Percentiles rank a stretch among this genome's conserved stretches.
These are phyloP conservation scores for Phytophthora cajani DNA, from an alignment of 352 stramenopile species.

Conservation along the genomic window DNA sequence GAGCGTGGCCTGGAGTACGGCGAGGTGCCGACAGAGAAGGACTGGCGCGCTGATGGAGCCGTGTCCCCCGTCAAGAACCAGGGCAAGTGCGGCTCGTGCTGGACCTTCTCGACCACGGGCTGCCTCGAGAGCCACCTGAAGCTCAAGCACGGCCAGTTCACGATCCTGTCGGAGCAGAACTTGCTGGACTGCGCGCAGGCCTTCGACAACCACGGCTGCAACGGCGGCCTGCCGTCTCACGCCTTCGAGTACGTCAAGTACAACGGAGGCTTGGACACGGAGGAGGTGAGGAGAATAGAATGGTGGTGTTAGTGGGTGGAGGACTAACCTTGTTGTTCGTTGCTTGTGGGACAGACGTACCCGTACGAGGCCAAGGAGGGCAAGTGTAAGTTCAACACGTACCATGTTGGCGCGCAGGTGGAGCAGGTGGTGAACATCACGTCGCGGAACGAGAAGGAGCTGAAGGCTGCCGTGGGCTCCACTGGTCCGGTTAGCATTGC, in stretches of 20 bases:
- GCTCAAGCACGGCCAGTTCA: conserved; percentile 92
- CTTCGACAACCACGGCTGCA: conserved; percentile 96
- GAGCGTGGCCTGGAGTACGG: conserved; percentile 30
- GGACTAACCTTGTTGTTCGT: conserved; percentile 1
- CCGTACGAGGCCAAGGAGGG: conserved; percentile 78
- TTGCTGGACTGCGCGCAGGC: conserved; percentile 96
- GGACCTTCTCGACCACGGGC: conserved; percentile 98
- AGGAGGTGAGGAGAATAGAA: conserved; percentile 46
- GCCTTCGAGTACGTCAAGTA: conserved; percentile 97
- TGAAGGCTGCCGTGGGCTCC: conserved; percentile 71
- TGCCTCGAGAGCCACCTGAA: conserved; percentile 97
- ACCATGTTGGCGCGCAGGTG: conserved; percentile 76
- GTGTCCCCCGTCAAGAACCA: conserved; percentile 99
- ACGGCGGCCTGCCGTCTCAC: conserved; percentile 97
- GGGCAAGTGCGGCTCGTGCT: conserved; percentile 98
- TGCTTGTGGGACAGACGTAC: conserved; percentile 49
- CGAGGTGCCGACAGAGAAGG: conserved; percentile 86
- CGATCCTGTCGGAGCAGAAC: conserved; percentile 97
- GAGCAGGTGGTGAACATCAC: conserved; percentile 88
- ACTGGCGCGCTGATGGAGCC: conserved; percentile 94
- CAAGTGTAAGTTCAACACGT: conserved; percentile 84
- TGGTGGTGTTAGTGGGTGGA: background rate
- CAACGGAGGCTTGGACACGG: conserved; percentile 86
- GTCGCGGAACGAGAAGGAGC: conserved; percentile 73
- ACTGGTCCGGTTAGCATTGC: conserved; percentile 82